These are phyloP conservation scores for Myriosclerotinia duriaeana DNA, from an alignment of 2,329 filamentous ascomycete genomes.

Conservation along the genomic window DNA sequence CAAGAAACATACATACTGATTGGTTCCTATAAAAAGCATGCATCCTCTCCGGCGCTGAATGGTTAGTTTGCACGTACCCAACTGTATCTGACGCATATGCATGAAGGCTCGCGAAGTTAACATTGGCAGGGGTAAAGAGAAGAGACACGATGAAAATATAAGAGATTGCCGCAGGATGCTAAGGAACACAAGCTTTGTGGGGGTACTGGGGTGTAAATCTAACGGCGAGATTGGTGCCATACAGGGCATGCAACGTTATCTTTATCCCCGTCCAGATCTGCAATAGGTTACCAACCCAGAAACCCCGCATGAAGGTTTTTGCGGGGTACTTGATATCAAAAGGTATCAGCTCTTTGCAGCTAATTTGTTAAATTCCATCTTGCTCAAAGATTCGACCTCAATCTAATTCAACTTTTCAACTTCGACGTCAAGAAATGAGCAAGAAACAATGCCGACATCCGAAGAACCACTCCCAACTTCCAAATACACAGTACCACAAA, in stretches of 20 bases:
- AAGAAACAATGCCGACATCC: background rate
- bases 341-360: no score
- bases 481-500: background rate
- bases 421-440: background rate
- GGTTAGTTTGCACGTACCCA: slow-evolving; percentile 12
- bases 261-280: slow-evolving; percentile 2
- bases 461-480: background rate
- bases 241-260: slow-evolving; percentile 14
- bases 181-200: slow-evolving; percentile 18
- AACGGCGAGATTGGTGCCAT: no score
- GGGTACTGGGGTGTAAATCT: background rate
- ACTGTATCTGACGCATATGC: slow-evolving; percentile 10
- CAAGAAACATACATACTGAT: slow-evolving; percentile 1
- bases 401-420: background rate
- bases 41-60: background rate
- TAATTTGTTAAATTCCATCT: no score
- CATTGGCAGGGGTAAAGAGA: slow-evolving; percentile 5
- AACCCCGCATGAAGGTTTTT: slow-evolving; percentile 4
- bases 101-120: slow-evolving; percentile 4
- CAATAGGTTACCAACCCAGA: background rate
- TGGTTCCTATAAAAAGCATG: background rate
- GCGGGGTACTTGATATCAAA: slow-evolving; percentile 6
- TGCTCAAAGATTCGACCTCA: no score
- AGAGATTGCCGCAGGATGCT: background rate
- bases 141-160: background rate